Conservation (phyloP, 2,329 filamentous ascomycete species). For the Claviceps quebecensis region DNA sequence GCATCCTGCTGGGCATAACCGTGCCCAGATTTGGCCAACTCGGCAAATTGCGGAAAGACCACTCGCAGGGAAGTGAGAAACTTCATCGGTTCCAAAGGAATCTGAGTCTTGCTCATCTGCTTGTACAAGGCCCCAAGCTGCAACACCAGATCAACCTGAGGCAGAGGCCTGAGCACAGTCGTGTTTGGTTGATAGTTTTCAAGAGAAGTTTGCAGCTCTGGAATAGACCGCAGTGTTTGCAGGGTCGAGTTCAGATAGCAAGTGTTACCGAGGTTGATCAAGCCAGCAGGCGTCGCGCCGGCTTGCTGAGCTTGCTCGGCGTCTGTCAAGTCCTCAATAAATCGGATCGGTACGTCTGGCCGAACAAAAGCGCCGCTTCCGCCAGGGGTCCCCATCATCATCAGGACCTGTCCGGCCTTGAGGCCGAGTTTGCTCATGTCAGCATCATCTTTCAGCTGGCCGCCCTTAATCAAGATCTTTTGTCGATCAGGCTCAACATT, state of each 20-base stretch:
- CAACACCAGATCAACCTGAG: slow-evolving; percentile 55
- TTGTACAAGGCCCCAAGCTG: slow-evolving; percentile 75
- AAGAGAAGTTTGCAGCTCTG: slow-evolving; percentile 76
- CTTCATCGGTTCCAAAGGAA: slow-evolving; percentile 67
- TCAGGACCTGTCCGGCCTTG: slow-evolving; percentile 75
- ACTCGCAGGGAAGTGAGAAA: slow-evolving; percentile 71
- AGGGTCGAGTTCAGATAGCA: slow-evolving; percentile 97
- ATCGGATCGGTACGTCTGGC: slow-evolving; percentile 72
- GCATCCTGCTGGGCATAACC: slow-evolving; percentile 97
- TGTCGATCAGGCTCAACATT: slow-evolving; percentile 93
- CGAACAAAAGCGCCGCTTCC: slow-evolving; percentile 47
- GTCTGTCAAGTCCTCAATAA: slow-evolving; percentile 95
- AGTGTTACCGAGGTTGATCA: slow-evolving; percentile 90
- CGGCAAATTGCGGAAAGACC: slow-evolving; percentile 83
- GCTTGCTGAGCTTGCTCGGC: slow-evolving; percentile 73
- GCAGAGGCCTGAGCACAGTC: slow-evolving; percentile 26
- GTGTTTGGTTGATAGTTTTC: slow-evolving; percentile 34
- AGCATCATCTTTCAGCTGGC: slow-evolving; percentile 90
- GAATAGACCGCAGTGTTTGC: slow-evolving; percentile 78
- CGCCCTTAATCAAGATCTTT: slow-evolving; percentile 88
- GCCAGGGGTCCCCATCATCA: slow-evolving; percentile 91
- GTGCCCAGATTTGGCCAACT: slow-evolving; percentile 66
- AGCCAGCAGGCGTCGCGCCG: slow-evolving; percentile 73
- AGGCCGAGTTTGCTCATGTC: slow-evolving; percentile 71
- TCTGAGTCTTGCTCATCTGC: slow-evolving; percentile 78